Conservation (phyloP, 2,329 filamentous ascomycete species). For the Neopestalotiopsis rosae region DNA sequence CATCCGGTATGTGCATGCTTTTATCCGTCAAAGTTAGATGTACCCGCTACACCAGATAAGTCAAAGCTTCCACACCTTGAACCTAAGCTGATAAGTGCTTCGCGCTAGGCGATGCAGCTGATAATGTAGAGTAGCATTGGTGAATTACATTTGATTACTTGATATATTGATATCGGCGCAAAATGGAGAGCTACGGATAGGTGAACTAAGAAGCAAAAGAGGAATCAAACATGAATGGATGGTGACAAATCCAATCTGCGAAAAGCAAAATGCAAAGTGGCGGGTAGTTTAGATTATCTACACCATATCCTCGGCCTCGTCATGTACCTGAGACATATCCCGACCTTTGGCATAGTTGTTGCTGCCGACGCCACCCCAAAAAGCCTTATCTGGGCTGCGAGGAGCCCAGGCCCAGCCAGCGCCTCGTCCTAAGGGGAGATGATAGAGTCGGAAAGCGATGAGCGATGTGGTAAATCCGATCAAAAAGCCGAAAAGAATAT, state of each 20-base stretch:
- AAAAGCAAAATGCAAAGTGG: neutral
- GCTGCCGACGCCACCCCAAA: conserved; percentile 2
- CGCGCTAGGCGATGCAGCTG: neutral
- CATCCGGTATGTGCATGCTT: no score
- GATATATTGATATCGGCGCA: neutral
- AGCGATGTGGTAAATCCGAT: neutral
- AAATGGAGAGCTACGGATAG: neutral
- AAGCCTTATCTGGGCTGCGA: neutral
- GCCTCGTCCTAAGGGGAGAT: neutral
- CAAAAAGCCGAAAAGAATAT: neutral
- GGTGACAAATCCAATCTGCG: no score
- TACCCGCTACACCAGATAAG: no score
- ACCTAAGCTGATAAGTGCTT: neutral
- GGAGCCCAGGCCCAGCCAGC: conserved; percentile 2
- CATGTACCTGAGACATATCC: neutral
- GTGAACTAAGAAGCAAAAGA: neutral
- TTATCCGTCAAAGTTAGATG: no score
- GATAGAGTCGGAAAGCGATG: neutral
- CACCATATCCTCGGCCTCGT: neutral
- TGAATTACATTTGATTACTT: neutral
- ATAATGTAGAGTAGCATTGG: neutral
- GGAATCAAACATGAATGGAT: neutral
- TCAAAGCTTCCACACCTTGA: no score
- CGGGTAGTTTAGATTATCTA: neutral
- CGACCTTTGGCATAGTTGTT: conserved; percentile 2